Conservation (phyloP, 495 filamentous ascomycete genomes). For the Rhypophila decipiens region DNA sequence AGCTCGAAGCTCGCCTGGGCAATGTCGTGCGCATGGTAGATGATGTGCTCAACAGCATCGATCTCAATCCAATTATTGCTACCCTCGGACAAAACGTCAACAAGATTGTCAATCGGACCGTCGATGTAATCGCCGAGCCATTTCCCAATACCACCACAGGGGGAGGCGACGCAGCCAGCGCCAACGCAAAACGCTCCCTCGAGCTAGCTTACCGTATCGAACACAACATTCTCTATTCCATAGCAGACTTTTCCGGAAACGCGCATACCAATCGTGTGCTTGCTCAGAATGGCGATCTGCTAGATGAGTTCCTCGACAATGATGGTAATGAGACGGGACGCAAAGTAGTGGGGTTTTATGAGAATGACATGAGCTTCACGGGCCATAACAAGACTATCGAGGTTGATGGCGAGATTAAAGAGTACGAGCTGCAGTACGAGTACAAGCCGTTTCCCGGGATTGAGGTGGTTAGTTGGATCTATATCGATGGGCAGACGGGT, state of each 20-base stretch:
- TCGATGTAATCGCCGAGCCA: conserved; percentile 23
- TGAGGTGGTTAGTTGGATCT: conserved; percentile 40
- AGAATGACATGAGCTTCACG: conserved; percentile 45
- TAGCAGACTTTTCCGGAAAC: conserved; percentile 50
- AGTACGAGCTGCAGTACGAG: conserved; percentile 43
- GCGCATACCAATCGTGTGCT: conserved; percentile 51
- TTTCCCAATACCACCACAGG: conserved; percentile 2
- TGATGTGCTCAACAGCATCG: conserved; percentile 45
- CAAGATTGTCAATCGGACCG: conserved; percentile 39
- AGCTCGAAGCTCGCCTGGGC: conserved; percentile 48
- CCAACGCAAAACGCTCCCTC: conserved; percentile 17
- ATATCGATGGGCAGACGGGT: conserved; percentile 38
- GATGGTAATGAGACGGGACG: conserved; percentile 35
- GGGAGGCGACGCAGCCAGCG: not conserved
- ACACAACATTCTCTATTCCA: conserved; percentile 48
- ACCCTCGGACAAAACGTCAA: conserved; percentile 42
- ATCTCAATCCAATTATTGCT: conserved; percentile 52
- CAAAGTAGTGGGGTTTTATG: conserved; percentile 40
- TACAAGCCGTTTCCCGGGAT: conserved; percentile 49
- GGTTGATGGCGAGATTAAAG: conserved; percentile 35
- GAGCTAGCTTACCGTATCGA: conserved; percentile 35
- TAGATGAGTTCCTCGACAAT: conserved; percentile 48
- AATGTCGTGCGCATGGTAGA: conserved; percentile 52
- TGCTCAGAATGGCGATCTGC: conserved; percentile 47
- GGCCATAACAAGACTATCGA: conserved; percentile 44